Percentiles rank a stretch among this genome's conserved stretches.
phyloP scores from a whole-genome alignment of 768 basidiomycete species.

The Naganishia randhawae region DNA sequence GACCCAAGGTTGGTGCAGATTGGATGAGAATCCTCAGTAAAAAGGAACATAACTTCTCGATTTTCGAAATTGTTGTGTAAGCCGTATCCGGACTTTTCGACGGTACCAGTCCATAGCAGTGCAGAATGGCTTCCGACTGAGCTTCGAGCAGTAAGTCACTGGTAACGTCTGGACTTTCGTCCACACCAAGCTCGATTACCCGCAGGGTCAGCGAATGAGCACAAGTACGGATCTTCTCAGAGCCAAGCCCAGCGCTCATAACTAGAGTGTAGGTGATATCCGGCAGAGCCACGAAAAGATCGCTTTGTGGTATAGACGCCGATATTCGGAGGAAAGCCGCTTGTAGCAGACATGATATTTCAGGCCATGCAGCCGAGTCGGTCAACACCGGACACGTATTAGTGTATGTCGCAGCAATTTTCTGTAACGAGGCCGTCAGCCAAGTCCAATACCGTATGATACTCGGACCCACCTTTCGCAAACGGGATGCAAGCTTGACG shows the following conservation, averaged over 20 bases:
- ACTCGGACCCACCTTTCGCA: constrained; percentile 14
- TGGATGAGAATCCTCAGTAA: neutral
- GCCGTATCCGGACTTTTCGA: constrained; percentile 13
- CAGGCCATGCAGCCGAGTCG: constrained; percentile 17
- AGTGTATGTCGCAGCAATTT: constrained; percentile 20
- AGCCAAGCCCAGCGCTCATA: constrained; percentile 17
- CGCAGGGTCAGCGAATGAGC: constrained; percentile 13
- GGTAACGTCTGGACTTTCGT: constrained; percentile 9
- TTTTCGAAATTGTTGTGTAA: constrained; percentile 2
- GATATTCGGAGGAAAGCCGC: constrained; percentile 10
- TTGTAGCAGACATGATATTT: constrained; percentile 20
- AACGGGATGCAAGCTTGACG: constrained; percentile 15
- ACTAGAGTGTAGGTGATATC: constrained; percentile 20
- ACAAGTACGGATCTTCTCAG: constrained; percentile 14
- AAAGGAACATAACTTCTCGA: constrained; percentile 8
- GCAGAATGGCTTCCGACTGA: constrained; percentile 7
- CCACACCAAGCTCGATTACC: constrained; percentile 4
- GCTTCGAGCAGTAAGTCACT: constrained; percentile 5
- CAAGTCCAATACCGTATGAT: no score
- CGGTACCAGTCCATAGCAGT: constrained; percentile 6
- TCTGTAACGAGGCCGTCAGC: neutral
- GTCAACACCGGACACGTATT: constrained; percentile 14
- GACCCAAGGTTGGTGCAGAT: constrained; percentile 18
- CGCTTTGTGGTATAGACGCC: constrained; percentile 14
- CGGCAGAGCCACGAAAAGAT: constrained; percentile 14